Evolutionary conservation across 306 rosid species (phyloP).

Genomic region (Ceratonia siliqua): DNA sequence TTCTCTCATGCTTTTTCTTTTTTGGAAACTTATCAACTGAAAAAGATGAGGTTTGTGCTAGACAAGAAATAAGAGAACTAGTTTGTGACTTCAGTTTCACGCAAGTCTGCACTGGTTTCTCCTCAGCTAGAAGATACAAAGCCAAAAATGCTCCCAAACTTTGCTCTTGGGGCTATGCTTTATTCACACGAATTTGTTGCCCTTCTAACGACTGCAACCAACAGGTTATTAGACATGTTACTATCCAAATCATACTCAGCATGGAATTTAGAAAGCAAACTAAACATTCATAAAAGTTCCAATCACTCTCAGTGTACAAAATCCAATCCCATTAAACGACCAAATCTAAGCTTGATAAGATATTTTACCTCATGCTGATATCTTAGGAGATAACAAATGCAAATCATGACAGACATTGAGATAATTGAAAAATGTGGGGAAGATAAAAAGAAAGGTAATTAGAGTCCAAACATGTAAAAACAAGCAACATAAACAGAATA

Average conservation of each 20-base stretch:
- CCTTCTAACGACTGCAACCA: conserved; percentile 82
- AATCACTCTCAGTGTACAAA: conserved; percentile 27
- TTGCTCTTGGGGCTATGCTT: conserved; percentile 53
- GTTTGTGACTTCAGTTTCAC: conserved; percentile 27
- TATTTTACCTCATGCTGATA: neutral
- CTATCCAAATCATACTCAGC: conserved; percentile 4
- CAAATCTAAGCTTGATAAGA: conserved; percentile 10
- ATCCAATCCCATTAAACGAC: conserved; percentile 7
- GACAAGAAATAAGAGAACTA: conserved; percentile 22
- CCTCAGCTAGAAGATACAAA: conserved; percentile 24
- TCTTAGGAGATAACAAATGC: conserved; percentile 9
- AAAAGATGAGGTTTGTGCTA: conserved; percentile 33
- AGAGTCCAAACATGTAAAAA: neutral
- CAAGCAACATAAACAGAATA: neutral
- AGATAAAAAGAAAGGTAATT: neutral
- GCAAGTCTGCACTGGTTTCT: conserved; percentile 9
- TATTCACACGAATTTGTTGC: conserved; percentile 79
- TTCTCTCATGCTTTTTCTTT: neutral
- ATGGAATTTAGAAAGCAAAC: conserved; percentile 14
- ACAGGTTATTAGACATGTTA: conserved; percentile 7
- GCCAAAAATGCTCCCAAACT: conserved; percentile 28
- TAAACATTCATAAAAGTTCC: conserved; percentile 17
- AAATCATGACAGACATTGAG: neutral
- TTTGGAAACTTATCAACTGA: conserved; percentile 18
- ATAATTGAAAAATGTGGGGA: conserved; percentile 1